A percentile compares a stretch with the other conserved stretches of the same genome.
phyloP scores from a whole-genome alignment of 768 basidiomycete genomes.

The Glaciozyma antarctica region DNA sequence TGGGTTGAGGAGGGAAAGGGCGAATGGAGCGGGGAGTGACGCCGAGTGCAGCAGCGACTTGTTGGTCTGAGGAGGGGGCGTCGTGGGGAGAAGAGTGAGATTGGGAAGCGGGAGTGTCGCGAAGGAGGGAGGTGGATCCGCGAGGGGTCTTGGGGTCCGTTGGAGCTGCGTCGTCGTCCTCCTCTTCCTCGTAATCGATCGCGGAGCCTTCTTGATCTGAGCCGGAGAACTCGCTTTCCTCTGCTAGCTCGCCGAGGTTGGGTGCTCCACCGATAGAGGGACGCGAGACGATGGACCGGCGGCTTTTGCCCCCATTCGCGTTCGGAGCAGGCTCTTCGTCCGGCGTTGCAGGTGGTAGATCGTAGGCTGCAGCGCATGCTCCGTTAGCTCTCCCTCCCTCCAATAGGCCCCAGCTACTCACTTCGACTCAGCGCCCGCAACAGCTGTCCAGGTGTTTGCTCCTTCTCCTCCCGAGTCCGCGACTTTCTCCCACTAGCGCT shows the following conservation, averaged over 20 bases:
- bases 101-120: neutral
- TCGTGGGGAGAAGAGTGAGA: neutral
- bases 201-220: neutral
- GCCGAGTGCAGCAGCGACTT: neutral
- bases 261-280: neutral
- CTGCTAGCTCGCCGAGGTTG: neutral
- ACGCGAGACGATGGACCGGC: neutral
- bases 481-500: neutral
- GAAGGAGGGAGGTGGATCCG: neutral
- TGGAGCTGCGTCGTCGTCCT: neutral
- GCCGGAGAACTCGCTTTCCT: neutral
- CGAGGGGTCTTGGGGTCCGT: neutral
- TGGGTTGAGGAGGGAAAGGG: neutral
- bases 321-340: neutral
- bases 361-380: neutral
- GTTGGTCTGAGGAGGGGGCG: neutral
- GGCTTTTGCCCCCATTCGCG: neutral
- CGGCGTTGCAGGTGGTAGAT: constrained; percentile 11
- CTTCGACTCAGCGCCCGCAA: constrained; percentile 3
- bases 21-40: neutral
- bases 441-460: constrained; percentile 6
- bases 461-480: neutral
- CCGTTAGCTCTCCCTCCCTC: neutral
- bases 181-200: neutral
- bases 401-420: neutral